These are phyloP conservation scores for Penicilliopsis zonata DNA, from an alignment of 495 filamentous ascomycete species.

Conservation along the genomic window DNA sequence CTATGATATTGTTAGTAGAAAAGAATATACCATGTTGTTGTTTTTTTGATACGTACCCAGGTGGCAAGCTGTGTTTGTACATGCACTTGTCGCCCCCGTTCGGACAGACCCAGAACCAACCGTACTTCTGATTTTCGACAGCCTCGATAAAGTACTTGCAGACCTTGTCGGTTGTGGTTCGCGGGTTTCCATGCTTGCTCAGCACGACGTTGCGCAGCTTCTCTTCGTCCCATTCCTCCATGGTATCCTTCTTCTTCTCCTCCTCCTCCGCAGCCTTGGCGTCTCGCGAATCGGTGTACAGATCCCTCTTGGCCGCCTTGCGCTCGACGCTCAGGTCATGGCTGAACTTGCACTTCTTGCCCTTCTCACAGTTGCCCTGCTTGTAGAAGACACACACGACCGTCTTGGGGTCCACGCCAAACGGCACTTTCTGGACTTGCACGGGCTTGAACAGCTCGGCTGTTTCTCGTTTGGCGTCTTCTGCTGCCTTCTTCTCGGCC, in stretches of 20 bases:
- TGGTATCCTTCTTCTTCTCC: slow-evolving; percentile 82
- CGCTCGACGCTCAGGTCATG: slow-evolving; percentile 84
- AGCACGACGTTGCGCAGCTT: slow-evolving; percentile 82
- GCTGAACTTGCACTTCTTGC: slow-evolving; percentile 92
- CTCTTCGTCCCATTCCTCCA: slow-evolving; percentile 94
- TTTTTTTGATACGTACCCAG: slow-evolving; percentile 64
- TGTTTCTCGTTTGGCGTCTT: slow-evolving; percentile 64
- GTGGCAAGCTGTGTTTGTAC: slow-evolving; percentile 91
- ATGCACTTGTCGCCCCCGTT: slow-evolving; percentile 97
- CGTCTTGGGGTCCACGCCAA: slow-evolving; percentile 96
- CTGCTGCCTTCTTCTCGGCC: slow-evolving; percentile 79
- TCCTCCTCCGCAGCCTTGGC: slow-evolving; percentile 54
- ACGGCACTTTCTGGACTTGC: slow-evolving; percentile 91
- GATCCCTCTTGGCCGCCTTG: slow-evolving; percentile 80
- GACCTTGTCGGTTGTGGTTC: slow-evolving; percentile 93
- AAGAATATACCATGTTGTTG: too few relatives aligned
- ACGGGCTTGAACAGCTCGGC: slow-evolving; percentile 87
- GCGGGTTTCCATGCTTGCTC: slow-evolving; percentile 94
- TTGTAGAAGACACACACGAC: slow-evolving; percentile 95
- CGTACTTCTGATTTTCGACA: slow-evolving; percentile 96
- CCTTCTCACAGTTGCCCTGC: slow-evolving; percentile 95
- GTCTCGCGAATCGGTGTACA: slow-evolving; percentile 80
- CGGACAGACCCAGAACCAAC: slow-evolving; percentile 98
- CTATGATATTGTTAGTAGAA: slow-evolving; percentile 24
- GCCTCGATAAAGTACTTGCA: slow-evolving; percentile 99